A percentile compares a stretch with the other conserved stretches of the same genome.
phyloP scores from a whole-genome alignment of 2,329 filamentous ascomycete genomes.

The Dothidotthia symphoricarpi region DNA sequence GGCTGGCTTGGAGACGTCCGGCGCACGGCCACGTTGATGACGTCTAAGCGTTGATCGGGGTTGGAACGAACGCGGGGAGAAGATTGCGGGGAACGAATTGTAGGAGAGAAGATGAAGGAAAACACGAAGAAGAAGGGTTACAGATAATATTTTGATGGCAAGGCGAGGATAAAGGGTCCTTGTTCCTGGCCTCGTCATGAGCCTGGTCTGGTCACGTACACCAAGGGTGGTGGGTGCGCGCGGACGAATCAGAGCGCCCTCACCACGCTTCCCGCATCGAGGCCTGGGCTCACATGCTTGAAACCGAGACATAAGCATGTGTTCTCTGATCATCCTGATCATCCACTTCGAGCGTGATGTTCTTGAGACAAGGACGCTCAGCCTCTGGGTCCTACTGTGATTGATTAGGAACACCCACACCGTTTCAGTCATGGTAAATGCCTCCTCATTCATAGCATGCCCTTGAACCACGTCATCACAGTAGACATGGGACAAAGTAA shows the following conservation, averaged over 20 bases:
- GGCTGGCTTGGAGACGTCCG: slow-evolving; percentile 16
- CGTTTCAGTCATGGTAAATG: background rate
- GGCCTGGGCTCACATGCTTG: slow-evolving; percentile 30
- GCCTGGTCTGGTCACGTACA: slow-evolving; percentile 28
- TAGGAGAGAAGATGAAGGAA: slow-evolving; percentile 6
- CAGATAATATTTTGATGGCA: slow-evolving; percentile 6
- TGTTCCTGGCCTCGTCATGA: slow-evolving; percentile 23
- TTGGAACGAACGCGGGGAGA: slow-evolving; percentile 9
- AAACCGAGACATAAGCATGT: slow-evolving; percentile 18
- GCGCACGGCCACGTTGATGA: slow-evolving; percentile 23
- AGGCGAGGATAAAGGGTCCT: slow-evolving; percentile 14
- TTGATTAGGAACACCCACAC: too few relatives aligned
- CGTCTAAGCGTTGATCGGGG: slow-evolving; percentile 18
- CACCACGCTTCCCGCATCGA: slow-evolving; percentile 18
- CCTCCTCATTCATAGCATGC: background rate
- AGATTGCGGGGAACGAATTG: slow-evolving; percentile 4
- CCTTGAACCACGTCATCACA: slow-evolving; percentile 14
- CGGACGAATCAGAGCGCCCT: slow-evolving; percentile 28
- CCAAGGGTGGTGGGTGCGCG: slow-evolving; percentile 24
- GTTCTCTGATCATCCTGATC: slow-evolving; percentile 5
- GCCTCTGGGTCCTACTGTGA: too few relatives aligned
- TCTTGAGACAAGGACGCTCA: too few relatives aligned
- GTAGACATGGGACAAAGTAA: slow-evolving; percentile 1
- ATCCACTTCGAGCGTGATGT: too few relatives aligned
- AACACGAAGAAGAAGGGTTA: slow-evolving; percentile 3